phyloP scores from a whole-genome alignment of 768 basidiomycete genomes.

The Pulveroboletus sp. region DNA sequence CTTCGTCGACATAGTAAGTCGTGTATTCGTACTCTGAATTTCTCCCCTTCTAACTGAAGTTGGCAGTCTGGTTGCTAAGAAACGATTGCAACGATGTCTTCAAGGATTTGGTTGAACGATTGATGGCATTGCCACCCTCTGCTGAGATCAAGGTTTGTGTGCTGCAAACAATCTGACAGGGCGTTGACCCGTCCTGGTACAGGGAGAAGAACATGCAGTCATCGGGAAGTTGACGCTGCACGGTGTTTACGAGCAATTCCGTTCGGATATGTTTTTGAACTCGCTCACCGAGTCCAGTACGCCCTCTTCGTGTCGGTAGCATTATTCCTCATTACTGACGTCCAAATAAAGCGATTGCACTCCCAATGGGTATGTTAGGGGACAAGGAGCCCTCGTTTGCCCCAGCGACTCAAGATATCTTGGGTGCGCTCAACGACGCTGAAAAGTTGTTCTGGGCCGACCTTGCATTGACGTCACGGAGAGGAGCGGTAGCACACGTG shows the following conservation, averaged over 20 bases:
- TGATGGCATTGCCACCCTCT: constrained; percentile 52
- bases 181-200: background rate
- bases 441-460: constrained; percentile 68
- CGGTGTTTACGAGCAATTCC: constrained; percentile 72
- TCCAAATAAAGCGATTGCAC: constrained; percentile 59
- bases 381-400: constrained; percentile 36
- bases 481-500: constrained; percentile 65
- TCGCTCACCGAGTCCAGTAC: constrained; percentile 87
- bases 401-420: constrained; percentile 51
- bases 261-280: constrained; percentile 83
- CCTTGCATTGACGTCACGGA: constrained; percentile 47
- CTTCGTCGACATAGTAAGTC: constrained; percentile 65
- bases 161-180: background rate
- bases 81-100: constrained; percentile 51
- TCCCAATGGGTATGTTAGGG: constrained; percentile 73
- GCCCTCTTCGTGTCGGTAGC: constrained; percentile 26
- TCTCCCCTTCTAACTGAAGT: constrained; percentile 1
- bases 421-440: constrained; percentile 57
- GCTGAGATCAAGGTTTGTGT: constrained; percentile 50
- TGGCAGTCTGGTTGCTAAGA: constrained; percentile 61
- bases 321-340: constrained; percentile 1
- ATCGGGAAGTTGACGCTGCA: constrained; percentile 77
- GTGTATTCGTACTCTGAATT: background rate
- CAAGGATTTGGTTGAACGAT: constrained; percentile 50
- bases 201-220: constrained; percentile 75